Base-by-base conservation (phyloP, 768 basidiomycete genomes). In the Boletus subparvulus region DNA sequence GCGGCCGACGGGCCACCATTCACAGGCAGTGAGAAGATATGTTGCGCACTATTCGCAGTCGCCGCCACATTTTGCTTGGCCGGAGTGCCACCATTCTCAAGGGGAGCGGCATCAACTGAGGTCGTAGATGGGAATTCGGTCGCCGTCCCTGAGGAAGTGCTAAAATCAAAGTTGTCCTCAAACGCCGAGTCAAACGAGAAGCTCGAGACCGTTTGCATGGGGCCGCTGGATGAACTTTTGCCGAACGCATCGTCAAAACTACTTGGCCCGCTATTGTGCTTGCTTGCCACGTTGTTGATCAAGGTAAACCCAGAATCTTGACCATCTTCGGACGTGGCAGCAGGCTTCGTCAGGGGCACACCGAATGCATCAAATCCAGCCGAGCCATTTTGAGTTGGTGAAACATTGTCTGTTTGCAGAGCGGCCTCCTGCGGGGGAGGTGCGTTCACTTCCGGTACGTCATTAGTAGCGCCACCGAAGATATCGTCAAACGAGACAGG, bases 241-340 rank as follows among this genome's bases (percentile, higher is more conserved):
- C 84, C 81, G 66, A 92, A 77, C 1, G 87, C 85, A 66, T 90
- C 88, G 64, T 92, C 90, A 61, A 92, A 90, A 49, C 83, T 89
- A 60, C 77, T 84, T 2, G 86, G 59, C 19, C 66, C 73, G 19
- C 55, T 71, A 24, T 56, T 62, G 28, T 42, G 57, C 45, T 53
- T 57, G 48, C 57, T 63, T 11, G 52, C 36, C 47, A 45, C 55
- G 17, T 59, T 60, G 26, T 52, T 57, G 56, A 68, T 43, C 43
- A 70, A 50, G 1, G 58, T 58, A 46, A 68, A 70, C 9, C 50
- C 56, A 0, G 65, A 57, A 48, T 65, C 64, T 44, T 62, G 65
- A 16, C 50, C 42, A 24, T 60, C 57, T 42, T 72, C 63, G 24
- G 65, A 42, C n/a, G 62, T 43, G 13, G 46, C 47, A 1, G 56